Percentiles rank a stretch among this genome's conserved stretches.
These are phyloP conservation scores for Leucocoprinus sp. DNA, from an alignment of 768 basidiomycete species.

Conservation along the genomic window DNA sequence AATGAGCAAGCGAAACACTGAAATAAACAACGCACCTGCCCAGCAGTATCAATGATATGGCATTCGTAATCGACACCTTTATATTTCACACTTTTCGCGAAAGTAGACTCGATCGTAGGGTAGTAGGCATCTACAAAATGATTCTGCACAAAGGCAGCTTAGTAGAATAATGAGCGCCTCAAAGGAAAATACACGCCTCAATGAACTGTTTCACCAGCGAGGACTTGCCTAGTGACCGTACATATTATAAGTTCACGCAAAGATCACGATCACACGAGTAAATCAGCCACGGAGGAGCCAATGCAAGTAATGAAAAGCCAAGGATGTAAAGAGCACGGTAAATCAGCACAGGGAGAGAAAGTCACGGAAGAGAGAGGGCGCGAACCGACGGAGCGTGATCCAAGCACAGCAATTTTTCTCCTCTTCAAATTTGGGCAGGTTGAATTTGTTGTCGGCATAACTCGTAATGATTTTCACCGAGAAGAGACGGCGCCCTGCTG, in stretches of 20 bases:
- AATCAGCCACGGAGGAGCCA: background rate
- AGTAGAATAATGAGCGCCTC: background rate
- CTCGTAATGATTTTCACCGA: background rate
- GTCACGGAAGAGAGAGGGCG: conserved; percentile 7
- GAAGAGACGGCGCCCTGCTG: background rate
- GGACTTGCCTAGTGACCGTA: conserved; percentile 68
- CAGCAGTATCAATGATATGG: conserved; percentile 97
- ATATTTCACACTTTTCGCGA: conserved; percentile 77
- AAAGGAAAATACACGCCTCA: conserved; percentile 34
- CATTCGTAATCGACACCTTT: conserved; percentile 91
- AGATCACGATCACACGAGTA: background rate
- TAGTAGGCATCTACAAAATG: conserved; percentile 90
- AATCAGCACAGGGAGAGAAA: conserved; percentile 4
- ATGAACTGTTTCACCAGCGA: conserved; percentile 93
- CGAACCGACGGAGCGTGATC: conserved; percentile 86
- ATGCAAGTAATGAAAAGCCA: background rate
- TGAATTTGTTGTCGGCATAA: conserved; percentile 5
- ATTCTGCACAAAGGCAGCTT: conserved; percentile 29
- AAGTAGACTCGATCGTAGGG: conserved; percentile 90
- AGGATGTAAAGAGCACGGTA: background rate
- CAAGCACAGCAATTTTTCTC: conserved; percentile 85
- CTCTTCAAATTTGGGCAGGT: conserved; percentile 44
- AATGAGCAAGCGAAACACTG: background rate
- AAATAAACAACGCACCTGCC: conserved; percentile 52
- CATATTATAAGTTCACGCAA: conserved; percentile 1